Conservation (phyloP, 768 basidiomycete genomes). For the Dictyophora rubrovolvata region DNA sequence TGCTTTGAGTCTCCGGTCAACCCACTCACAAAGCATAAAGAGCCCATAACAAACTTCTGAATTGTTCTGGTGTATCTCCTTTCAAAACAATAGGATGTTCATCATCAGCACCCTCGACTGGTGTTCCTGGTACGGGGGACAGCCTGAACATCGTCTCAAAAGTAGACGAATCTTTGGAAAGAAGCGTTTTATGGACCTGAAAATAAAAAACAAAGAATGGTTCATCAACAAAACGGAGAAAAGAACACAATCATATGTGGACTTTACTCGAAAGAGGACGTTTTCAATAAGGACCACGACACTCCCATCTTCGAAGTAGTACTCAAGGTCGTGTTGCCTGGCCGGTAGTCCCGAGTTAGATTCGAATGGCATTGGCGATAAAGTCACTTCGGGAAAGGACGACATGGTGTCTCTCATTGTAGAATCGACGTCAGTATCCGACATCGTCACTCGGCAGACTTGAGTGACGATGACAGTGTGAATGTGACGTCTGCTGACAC, state of each 20-base stretch:
- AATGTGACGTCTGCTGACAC: too few relatives aligned
- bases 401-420: too few relatives aligned
- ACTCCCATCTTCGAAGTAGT: slow-evolving; percentile 61
- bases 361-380: too few relatives aligned
- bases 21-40: slow-evolving; percentile 68
- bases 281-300: slow-evolving; percentile 54
- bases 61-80: slow-evolving; percentile 57
- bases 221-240: not conserved
- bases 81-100: slow-evolving; percentile 51
- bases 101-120: slow-evolving; percentile 52
- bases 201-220: not conserved
- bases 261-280: slow-evolving; percentile 54
- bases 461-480: too few relatives aligned
- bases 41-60: slow-evolving; percentile 65
- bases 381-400: too few relatives aligned
- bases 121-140: slow-evolving; percentile 39
- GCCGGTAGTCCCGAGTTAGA: too few relatives aligned
- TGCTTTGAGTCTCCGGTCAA: too few relatives aligned
- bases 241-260: not conserved
- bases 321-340: slow-evolving; percentile 27
- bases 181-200: slow-evolving; percentile 15
- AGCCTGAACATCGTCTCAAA: slow-evolving; percentile 60
- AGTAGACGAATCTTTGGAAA: slow-evolving; percentile 54
- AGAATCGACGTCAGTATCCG: too few relatives aligned
- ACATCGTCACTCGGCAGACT: too few relatives aligned